Base-by-base conservation (phyloP, 1,284 basidiomycete genomes). In the Pseudozyma tsukubaensis region DNA sequence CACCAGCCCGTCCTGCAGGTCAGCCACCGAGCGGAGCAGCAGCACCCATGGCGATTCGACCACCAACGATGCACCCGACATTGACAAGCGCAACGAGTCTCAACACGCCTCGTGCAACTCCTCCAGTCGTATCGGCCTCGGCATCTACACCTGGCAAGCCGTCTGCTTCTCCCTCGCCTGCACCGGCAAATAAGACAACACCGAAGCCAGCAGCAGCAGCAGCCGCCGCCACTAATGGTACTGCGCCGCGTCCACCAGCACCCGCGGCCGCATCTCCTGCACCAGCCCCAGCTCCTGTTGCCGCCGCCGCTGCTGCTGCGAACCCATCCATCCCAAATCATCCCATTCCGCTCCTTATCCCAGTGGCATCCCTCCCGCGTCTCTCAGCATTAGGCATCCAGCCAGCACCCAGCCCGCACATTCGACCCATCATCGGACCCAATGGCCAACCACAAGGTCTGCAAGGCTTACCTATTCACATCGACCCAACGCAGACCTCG, bases 341-440 rank as follows among this genome's bases (percentile, higher is more conserved):
- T 37, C 83, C 83, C 0, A 78, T 84, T 36, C 82, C 80, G 2
- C 48, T 84, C 35, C 75, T 82, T 18, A 77, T 84, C 39, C 83
- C 83, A 8, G 76, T 84, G 2, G 62, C 76, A 35, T 71, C 75
- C 5, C 66, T 84, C 3, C 63, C 77, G 3, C 66, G 74, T 13
- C 68, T 84, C 13, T 78, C 81, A 14, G 73, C 72, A 34, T 59
- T 83, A 10, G 78, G 79, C 14, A 80, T 83, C 55, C 61, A 74
- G 44, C 79, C 82, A 1, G 55, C 72, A 11, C 81, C 83, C 0
- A 75, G 77, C 18, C 49, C 79, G 18, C 80, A 84, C 52, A 71
- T 84, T 18, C 50, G 73, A 11, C 78, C 78, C 0, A 65, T 78
- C 36, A 57, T 80, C 4, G 68, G 68, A 8, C 60, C 61, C 24